phyloP scores from a whole-genome alignment of 148 eudicot genomes.

The Simmondsia chinensis region DNA sequence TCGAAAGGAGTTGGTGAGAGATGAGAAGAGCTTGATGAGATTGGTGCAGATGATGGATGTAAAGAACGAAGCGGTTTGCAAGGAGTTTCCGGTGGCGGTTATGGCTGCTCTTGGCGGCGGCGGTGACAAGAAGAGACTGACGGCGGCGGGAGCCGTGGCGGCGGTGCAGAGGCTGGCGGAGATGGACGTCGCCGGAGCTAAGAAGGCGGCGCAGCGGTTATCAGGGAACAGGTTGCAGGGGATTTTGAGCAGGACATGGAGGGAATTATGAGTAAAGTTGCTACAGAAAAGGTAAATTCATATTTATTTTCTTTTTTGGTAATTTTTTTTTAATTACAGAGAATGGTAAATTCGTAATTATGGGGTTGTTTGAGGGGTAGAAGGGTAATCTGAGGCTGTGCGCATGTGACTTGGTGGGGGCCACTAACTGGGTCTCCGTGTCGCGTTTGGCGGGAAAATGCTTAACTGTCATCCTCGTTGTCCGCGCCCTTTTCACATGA shows the following conservation, averaged over 20 bases:
- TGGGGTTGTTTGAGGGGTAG: not conserved
- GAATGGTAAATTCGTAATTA: conserved; percentile 7
- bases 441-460: no score
- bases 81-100: conserved; percentile 53
- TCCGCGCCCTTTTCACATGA: no score
- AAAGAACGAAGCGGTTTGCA: conserved; percentile 31
- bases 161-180: conserved; percentile 42
- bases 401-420: no score
- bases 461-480: no score
- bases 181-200: conserved; percentile 62
- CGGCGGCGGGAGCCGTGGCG: conserved; percentile 36
- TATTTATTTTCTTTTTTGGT: no score
- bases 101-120: conserved; percentile 37
- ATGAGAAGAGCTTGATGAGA: conserved; percentile 55
- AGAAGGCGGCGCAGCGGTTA: conserved; percentile 50
- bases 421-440: no score
- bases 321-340: no score
- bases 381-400: not conserved
- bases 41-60: conserved; percentile 54
- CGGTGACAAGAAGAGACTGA: conserved; percentile 50
- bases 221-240: conserved; percentile 46
- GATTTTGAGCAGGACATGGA: conserved; percentile 47
- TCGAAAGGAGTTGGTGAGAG: conserved; percentile 44
- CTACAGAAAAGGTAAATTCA: no score
- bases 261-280: conserved; percentile 35